Conservation (phyloP, 345 rosid genomes). For the Eucalyptus cloeziana region DNA sequence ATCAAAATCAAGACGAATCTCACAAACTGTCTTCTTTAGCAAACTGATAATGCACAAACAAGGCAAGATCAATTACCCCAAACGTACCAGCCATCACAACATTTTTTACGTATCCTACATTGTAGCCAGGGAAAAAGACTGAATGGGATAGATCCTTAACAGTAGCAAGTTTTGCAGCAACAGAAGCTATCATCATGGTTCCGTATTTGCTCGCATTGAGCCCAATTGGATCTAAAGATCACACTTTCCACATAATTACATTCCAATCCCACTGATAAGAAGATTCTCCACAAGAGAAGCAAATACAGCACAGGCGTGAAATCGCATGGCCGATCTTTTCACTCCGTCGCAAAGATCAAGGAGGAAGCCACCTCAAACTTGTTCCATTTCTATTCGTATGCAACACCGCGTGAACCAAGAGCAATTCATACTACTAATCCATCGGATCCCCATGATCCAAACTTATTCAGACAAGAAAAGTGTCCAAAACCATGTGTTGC, state of each 20-base stretch:
- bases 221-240: not conserved
- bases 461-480: not conserved
- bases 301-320: not conserved
- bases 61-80: not conserved
- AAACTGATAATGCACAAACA: not conserved
- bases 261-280: not conserved
- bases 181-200: not conserved
- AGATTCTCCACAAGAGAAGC: not conserved
- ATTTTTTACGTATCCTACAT: not conserved
- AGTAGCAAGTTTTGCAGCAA: not conserved
- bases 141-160: not conserved
- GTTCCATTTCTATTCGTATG: not conserved
- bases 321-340: not conserved
- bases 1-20: not conserved
- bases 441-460: not conserved
- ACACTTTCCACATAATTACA: not conserved
- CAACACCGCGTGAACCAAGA: not conserved
- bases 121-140: not conserved
- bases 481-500: not conserved
- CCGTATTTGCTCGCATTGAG: not conserved
- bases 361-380: not conserved
- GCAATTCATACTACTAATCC: not conserved
- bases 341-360: not conserved
- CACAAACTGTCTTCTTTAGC: not conserved
- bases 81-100: not conserved